These are phyloP conservation scores for Solanum paucissectum DNA, from an alignment of 257 asterid species.

Conservation along the genomic window DNA sequence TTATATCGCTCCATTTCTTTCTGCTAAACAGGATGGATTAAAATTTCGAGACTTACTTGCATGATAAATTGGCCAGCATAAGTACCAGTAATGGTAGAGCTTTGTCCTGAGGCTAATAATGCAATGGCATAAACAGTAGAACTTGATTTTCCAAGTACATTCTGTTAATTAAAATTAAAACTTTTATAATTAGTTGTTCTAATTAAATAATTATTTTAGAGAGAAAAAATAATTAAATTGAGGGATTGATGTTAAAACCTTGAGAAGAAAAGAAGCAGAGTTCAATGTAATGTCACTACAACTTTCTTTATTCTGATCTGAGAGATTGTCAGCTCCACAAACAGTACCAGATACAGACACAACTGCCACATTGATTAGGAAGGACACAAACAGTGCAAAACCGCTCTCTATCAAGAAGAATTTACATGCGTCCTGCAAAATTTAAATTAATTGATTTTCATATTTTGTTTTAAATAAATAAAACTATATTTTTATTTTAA, in stretches of 20 bases:
- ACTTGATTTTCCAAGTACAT: constrained; percentile 79
- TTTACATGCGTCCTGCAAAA: constrained; percentile 72
- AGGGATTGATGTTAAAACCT: constrained; percentile 24
- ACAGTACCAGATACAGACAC: constrained; percentile 75
- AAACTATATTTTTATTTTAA: background rate
- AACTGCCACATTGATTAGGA: constrained; percentile 66
- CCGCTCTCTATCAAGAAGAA: constrained; percentile 81
- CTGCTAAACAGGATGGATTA: background rate
- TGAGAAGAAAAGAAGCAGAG: constrained; percentile 82
- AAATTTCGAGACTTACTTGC: constrained; percentile 43
- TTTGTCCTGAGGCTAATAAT: constrained; percentile 85
- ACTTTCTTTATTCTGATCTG: constrained; percentile 16
- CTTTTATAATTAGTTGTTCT: background rate
- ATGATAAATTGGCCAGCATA: constrained; percentile 89
- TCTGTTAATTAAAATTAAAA: constrained; percentile 19
- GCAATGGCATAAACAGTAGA: constrained; percentile 78
- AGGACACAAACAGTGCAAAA: constrained; percentile 61
- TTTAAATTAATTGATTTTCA: background rate
- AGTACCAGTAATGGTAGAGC: constrained; percentile 93
- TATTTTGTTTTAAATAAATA: background rate
- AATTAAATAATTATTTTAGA: background rate
- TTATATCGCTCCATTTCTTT: background rate
- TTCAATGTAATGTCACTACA: constrained; percentile 69
- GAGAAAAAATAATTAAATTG: too few relatives aligned
- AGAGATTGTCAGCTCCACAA: constrained; percentile 33